Base-by-base conservation (phyloP, 2,329 filamentous ascomycete genomes). In the Rutstroemia sp. region DNA sequence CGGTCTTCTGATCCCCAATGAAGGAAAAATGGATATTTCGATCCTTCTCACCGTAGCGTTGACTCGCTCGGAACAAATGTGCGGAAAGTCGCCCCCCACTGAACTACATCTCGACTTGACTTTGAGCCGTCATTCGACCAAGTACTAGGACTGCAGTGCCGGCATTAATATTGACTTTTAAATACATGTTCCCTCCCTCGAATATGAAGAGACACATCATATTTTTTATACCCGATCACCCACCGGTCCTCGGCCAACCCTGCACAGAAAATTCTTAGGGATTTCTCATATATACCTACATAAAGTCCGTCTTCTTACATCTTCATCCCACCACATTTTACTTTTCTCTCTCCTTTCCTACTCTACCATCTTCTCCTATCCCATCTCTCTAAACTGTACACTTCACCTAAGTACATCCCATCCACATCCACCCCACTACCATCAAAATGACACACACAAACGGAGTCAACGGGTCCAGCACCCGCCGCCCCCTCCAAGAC, bases 401-500 rank as follows among this genome's bases (percentile, higher is more conserved):
- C 27, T 9, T 30, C 10, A 10, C 10, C 8, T 3, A 30, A 30
- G 27, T 30, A 30, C 27, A 30, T 30, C 8, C 8, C 8, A 30
- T 19, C 16, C n/a, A 16, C 3, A 44, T 44, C 27, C 42, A 19
- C 25, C 47, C 53, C 34, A 38, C 6, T 49, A 23, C 27, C 14
- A 21, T 19, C 58, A 56, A 37, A 12, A 63, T 63, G 61, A 38
- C 57, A 37, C 14, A 47, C 16, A 16, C 56, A 41, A 58, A 57
- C 44, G 56, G 58, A 57, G 42, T 41, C 41, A 60, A 62, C 53
- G 59, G 61, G 27, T 41, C 46, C 25, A 60, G 59, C 25, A 52
- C 45, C 18, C 74, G 74, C 60, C 74, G 79, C 58, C 78, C 85
- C 61, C 81, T 95, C 55, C 86, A 87, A 46, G 86, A 86, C 67